Conservation (phyloP, 2,329 filamentous ascomycete species). For the Leptodontidium sp. region DNA sequence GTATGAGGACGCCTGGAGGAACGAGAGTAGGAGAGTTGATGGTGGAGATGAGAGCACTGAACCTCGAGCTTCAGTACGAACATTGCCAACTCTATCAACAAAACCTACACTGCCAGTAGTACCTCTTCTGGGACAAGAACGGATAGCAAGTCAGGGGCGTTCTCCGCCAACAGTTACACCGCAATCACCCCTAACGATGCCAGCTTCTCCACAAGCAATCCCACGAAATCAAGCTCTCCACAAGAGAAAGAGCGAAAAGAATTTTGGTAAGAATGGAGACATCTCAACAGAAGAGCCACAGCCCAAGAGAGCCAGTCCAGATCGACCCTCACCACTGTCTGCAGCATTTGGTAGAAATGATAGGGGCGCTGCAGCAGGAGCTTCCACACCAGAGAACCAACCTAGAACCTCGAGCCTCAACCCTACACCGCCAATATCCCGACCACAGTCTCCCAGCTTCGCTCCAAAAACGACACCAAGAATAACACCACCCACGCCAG, state of each 20-base stretch:
- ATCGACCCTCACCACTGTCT: neutral
- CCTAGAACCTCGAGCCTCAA: neutral
- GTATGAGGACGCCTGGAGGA: neutral
- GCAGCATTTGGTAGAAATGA: neutral
- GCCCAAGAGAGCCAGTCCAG: slow-evolving; percentile 13
- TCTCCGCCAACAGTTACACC: neutral
- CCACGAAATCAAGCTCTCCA: neutral
- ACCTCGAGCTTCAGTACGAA: neutral
- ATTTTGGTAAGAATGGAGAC: neutral
- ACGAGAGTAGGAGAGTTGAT: neutral
- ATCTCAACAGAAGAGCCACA: neutral
- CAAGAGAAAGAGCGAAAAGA: slow-evolving; percentile 15
- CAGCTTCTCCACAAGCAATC: neutral
- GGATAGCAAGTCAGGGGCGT: neutral
- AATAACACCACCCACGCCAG: neutral
- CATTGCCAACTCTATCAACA: neutral
- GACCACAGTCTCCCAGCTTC: neutral
- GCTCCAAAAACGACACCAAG: neutral
- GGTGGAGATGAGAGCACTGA: neutral
- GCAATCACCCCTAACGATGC: neutral
- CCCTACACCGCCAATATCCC: neutral
- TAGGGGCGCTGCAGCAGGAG: neutral
- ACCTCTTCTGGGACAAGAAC: neutral
- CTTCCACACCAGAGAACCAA: neutral
- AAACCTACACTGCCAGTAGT: neutral